A percentile compares a stretch with the other conserved stretches of the same genome.
Evolutionary conservation across 306 rosid species (phyloP).

Genomic region (Dryas alaskensis): DNA sequence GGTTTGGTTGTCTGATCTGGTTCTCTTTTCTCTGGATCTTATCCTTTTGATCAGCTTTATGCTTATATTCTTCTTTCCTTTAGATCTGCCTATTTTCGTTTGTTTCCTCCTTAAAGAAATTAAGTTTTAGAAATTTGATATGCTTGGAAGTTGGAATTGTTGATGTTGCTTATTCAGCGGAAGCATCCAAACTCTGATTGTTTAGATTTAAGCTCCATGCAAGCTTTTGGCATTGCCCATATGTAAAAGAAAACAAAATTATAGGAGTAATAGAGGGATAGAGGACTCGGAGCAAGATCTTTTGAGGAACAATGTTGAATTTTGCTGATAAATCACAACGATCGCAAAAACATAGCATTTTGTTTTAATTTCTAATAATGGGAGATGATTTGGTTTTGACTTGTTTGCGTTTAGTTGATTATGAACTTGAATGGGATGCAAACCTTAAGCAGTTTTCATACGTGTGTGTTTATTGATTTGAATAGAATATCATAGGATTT

Average conservation of each 20-base stretch:
- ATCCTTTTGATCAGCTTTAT: neutral
- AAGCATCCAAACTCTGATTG: neutral
- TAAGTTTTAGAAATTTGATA: neutral
- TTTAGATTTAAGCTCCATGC: neutral
- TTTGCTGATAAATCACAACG: neutral
- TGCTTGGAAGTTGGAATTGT: neutral
- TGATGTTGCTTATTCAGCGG: neutral
- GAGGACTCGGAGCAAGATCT: neutral
- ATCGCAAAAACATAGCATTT: no score
- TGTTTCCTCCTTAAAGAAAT: no score
- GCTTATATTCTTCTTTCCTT: neutral
- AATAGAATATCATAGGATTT: neutral
- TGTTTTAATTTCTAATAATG: no score
- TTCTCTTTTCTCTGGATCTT: conserved; percentile 19
- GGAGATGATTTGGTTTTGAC: neutral
- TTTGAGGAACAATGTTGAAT: neutral
- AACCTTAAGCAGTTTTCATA: neutral
- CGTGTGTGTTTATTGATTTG: neutral
- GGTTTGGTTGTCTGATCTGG: conserved; percentile 36
- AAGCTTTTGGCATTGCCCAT: neutral
- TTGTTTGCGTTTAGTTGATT: neutral
- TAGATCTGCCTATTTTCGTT: conserved; percentile 15
- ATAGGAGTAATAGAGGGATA: neutral
- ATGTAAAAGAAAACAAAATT: neutral
- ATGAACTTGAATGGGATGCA: neutral